phyloP scores from a whole-genome alignment of 1,284 basidiomycete species.

The Pyrrhoderma noxium region DNA sequence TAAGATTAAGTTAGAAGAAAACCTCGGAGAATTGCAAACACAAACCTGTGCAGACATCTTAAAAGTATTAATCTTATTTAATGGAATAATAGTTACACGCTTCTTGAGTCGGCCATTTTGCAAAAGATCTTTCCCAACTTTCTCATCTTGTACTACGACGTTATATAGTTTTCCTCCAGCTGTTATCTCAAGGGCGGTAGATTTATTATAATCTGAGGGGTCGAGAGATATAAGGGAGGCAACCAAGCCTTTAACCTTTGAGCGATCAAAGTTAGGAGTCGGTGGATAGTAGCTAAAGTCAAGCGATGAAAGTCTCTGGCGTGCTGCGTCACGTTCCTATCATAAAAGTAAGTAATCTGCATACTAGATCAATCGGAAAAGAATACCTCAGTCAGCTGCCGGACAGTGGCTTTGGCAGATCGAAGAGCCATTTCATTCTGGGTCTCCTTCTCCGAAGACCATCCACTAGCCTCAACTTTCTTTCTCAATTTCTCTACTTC shows the following conservation, averaged over 20 bases:
- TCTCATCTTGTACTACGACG: conserved; percentile 89
- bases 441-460: conserved; percentile 74
- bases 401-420: conserved; percentile 51
- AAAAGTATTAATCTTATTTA: conserved; percentile 84
- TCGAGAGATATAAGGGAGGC: conserved; percentile 77
- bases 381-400: conserved; percentile 56
- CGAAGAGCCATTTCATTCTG: conserved; percentile 53
- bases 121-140: conserved; percentile 80
- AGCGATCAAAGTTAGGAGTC: conserved; percentile 75
- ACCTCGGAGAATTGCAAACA: conserved; percentile 5
- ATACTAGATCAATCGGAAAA: conserved; percentile 2
- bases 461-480: conserved; percentile 60
- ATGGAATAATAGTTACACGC: conserved; percentile 89
- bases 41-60: conserved; percentile 58
- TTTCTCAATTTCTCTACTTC: conserved; percentile 54
- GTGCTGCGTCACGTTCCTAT: conserved; percentile 68
- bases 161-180: conserved; percentile 93
- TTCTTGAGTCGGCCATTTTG: conserved; percentile 80
- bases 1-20: conserved; percentile 6
- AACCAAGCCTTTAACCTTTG: conserved; percentile 90
- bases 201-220: conserved; percentile 63
- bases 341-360: background rate
- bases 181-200: conserved; percentile 90
- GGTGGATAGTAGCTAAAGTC: conserved; percentile 85
- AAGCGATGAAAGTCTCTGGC: conserved; percentile 62